Evolutionary conservation across 2,329 filamentous ascomycete species (phyloP), one percentile per base, ranked within the genome.

Genomic region (Sarocladium kiliense): DNA sequence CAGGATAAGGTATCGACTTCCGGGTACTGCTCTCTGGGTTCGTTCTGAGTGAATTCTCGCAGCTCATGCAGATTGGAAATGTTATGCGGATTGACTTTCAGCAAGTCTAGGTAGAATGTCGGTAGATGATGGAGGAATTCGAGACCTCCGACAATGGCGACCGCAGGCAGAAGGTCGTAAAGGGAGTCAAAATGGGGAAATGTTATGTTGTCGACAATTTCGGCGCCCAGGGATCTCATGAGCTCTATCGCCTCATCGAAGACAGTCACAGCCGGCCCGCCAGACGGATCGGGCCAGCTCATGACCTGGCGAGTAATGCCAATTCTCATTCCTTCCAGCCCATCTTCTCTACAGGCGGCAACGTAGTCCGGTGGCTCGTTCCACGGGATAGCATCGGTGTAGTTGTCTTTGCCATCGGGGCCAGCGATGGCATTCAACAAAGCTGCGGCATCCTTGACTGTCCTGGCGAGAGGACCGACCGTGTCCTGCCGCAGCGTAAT

Each of bases 401-500:
- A 85, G 61, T 87, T 85, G 65, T 90, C 86, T 2, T 74, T 69
- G 0, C 63, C n/a, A 60, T 87, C 84, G 1, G 72, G 62, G 0
- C 86, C 86, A 3, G 81, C 80, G 36, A 91, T 88, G 3, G 79
- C 80, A 14, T 36, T 25, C 19, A 55, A 25, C 26, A 77, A 81
- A 55, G 85, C 82, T 0, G 79, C 78, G 0, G 85, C 87, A 63
- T 92, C 88, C n/a, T 76, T 74, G 9, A 91, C 82, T 0, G 83
- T 89, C 19, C 81, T 80, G 0, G 80, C 86, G 63, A 92, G 83
- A 1, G 78, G 74, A 2, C 88, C 88, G 0, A 91, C 80, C 0
- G 81, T 84, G 62, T 91, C 88, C 61, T 88, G 84, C 61, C 88
- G 81, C 55, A 80, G 71, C 11, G 77, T 81, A 63, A 87, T 85